phyloP scores from a whole-genome alignment of 306 rosid species.

The Cucurbita pepo region DNA sequence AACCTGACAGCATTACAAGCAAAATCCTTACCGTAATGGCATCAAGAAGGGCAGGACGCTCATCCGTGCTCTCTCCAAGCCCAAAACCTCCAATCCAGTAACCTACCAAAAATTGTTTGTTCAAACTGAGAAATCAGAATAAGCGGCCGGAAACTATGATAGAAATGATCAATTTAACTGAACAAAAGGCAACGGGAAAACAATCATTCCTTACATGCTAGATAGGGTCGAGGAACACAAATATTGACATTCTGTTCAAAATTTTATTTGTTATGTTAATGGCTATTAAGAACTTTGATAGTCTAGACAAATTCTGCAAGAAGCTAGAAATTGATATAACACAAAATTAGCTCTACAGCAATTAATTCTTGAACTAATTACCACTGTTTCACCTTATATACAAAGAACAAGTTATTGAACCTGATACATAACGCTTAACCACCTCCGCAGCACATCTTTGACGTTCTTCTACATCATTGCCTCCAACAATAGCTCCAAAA shows the following conservation, averaged over 20 bases:
- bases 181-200: not conserved
- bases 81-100: constrained; percentile 96
- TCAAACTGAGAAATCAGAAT: not conserved
- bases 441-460: constrained; percentile 73
- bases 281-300: not conserved
- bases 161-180: not conserved
- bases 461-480: constrained; percentile 57
- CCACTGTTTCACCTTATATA: not conserved
- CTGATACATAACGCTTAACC: constrained; percentile 61
- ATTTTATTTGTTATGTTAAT: not conserved
- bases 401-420: constrained; percentile 16
- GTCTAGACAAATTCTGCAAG: not conserved
- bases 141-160: not conserved
- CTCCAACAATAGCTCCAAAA: constrained; percentile 93
- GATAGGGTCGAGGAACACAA: not conserved
- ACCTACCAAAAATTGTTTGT: constrained; percentile 30
- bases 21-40: constrained; percentile 41
- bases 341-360: not conserved
- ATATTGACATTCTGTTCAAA: not conserved
- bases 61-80: constrained; percentile 76
- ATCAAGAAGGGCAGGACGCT: constrained; percentile 59
- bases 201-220: not conserved
- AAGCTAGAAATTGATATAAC: not conserved
- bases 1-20: not conserved
- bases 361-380: not conserved